A percentile compares a stretch with the other conserved stretches of the same genome.
Conservation (phyloP, 805 yeast genomes). For the Starmerella scarabaei region DNA sequence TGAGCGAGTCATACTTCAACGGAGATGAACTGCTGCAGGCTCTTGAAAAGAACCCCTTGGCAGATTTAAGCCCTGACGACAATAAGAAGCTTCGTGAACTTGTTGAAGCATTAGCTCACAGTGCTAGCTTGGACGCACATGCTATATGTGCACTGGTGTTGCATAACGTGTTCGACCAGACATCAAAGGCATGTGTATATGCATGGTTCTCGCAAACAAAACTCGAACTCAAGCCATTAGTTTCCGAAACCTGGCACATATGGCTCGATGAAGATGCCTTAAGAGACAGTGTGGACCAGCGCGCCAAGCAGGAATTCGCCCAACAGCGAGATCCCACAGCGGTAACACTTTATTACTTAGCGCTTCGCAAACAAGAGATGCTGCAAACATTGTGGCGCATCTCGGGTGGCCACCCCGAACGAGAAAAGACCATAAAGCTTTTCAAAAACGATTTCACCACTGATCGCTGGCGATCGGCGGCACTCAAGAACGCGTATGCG, state of each 20-base stretch:
- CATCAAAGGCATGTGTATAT: conserved; percentile 41
- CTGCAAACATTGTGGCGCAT: conserved; percentile 76
- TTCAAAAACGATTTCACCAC: conserved; percentile 62
- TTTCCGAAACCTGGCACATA: not conserved
- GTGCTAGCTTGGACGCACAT: conserved; percentile 1
- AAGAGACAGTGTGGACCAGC: conserved; percentile 43
- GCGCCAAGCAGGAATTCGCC: conserved; percentile 62
- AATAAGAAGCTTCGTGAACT: not conserved
- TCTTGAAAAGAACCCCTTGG: not conserved
- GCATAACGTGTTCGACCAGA: not conserved
- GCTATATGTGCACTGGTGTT: conserved; percentile 4
- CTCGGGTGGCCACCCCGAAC: conserved; percentile 61
- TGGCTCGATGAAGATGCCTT: conserved; percentile 49
- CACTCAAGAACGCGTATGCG: conserved; percentile 84
- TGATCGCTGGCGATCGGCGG: conserved; percentile 75
- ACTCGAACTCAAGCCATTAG: conserved; percentile 36
- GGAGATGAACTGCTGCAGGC: not conserved
- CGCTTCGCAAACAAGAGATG: conserved; percentile 63
- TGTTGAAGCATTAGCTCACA: not conserved
- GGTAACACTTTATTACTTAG: conserved; percentile 63
- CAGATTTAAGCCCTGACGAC: not conserved
- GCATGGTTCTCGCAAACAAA: conserved; percentile 75
- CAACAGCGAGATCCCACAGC: conserved; percentile 55
- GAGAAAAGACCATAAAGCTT: conserved; percentile 66
- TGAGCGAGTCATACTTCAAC: not conserved